Base-by-base conservation (phyloP, 768 basidiomycete species). In the Galerina sulciceps region DNA sequence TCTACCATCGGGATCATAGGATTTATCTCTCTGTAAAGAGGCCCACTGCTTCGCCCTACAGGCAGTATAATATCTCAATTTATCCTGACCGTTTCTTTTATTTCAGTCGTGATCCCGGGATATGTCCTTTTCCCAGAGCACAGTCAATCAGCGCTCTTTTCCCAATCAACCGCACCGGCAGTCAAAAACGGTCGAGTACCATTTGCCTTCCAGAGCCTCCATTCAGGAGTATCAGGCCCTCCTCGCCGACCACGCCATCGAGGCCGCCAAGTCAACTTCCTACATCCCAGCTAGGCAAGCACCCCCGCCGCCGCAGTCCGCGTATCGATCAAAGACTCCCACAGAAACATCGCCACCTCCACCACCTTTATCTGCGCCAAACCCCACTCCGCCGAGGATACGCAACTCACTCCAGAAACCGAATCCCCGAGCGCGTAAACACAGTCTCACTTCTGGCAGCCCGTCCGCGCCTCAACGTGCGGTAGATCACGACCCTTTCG, bases 201-300 rank as follows among this genome's bases (percentile, higher is more conserved):
- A 90, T 75, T 79, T 87, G 15, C 90, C 90, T 2, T 88, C 87
- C 10, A 77, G 89, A 43, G 84, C 89, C 71, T 89, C 87, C 63
- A 87, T 91, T 60, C 88, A 89, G 62, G 89, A 92, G 63, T 91
- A 91, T 72, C 81, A 86, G 70, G 84, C 87, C 56, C 86, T 92
- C 53, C 81, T 93, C 53, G 81, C 81, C 31, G 83, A 88, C 71
- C 81, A 84, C 83, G 81, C 85, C 36, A 78, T 81, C 37, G 81
- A 81, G 43, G 81, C 85, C 26, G 73, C 73, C 34, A 75, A 76
- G 43, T 76, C 74, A 47, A 62, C 69, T 10, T 63, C 72, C 18
- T 79, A 72, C 59, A 55, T 72, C 4, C 78, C 77, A 9, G 67
- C 75, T 26, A 73, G 79, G 53, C 71, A 73, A 49, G 70, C 77